phyloP scores from a whole-genome alignment of 345 rosid genomes.

The Moricandia arvensis region DNA sequence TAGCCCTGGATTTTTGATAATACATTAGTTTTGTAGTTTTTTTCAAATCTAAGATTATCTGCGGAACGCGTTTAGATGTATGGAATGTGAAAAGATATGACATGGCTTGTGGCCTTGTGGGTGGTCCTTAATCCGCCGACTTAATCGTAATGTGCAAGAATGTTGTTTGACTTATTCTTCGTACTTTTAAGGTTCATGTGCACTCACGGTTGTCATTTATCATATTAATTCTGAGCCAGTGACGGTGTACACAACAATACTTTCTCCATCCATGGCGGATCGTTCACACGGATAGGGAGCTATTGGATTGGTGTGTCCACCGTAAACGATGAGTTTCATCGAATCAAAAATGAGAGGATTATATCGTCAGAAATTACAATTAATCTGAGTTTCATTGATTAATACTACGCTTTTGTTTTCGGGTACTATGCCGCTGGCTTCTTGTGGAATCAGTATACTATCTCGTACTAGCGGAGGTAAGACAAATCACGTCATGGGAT shows the following conservation, averaged over 20 bases:
- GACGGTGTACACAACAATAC: conserved; percentile 26
- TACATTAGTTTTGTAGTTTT: not conserved
- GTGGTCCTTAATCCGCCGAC: conserved; percentile 37
- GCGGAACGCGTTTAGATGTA: not conserved
- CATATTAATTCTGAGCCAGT: conserved; percentile 21
- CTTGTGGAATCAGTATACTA: too few species aligned
- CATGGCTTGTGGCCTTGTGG: conserved; percentile 34
- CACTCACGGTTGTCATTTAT: conserved; percentile 32
- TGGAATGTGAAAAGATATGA: not conserved
- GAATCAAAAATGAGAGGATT: too few species aligned
- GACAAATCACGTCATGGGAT: too few species aligned
- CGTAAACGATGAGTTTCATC: too few species aligned
- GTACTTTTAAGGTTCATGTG: conserved; percentile 32
- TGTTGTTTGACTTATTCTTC: conserved; percentile 24
- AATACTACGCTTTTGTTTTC: too few species aligned
- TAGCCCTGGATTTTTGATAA: not conserved
- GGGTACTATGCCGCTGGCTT: too few species aligned
- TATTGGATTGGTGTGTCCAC: too few species aligned
- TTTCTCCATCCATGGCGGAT: not conserved
- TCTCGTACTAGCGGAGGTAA: too few species aligned
- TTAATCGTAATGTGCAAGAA: not conserved
- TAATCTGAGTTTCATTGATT: too few species aligned
- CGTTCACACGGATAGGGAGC: too few species aligned
- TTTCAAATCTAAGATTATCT: not conserved
- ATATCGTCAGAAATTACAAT: too few species aligned